These are phyloP conservation scores for Lachnellula suecica DNA, from an alignment of 2,329 filamentous ascomycete genomes.

Conservation along the genomic window DNA sequence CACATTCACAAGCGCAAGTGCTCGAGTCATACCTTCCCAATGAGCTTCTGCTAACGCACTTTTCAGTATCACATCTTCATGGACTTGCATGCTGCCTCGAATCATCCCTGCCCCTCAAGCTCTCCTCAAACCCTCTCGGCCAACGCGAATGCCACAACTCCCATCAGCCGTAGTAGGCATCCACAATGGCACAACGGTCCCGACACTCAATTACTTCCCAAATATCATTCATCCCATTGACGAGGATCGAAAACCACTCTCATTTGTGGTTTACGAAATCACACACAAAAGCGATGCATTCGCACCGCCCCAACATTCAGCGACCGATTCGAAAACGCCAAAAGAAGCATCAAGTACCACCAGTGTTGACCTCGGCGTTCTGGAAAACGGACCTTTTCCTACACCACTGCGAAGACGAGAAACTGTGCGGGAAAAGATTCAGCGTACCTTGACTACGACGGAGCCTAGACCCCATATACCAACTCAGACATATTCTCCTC, in stretches of 20 bases:
- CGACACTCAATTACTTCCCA: conserved; percentile 60
- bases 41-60: background rate
- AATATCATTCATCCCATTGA: conserved; percentile 59
- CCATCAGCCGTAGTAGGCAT: conserved; percentile 58
- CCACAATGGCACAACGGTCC: conserved; percentile 52
- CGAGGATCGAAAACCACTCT: conserved; percentile 47
- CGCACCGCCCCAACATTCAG: background rate
- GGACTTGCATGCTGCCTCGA: conserved; percentile 56
- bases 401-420: conserved; percentile 8
- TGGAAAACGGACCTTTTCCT: conserved; percentile 13
- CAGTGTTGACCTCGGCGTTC: conserved; percentile 9
- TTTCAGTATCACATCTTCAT: conserved; percentile 50
- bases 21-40: too few species aligned
- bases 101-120: conserved; percentile 63
- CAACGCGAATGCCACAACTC: conserved; percentile 53
- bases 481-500: conserved; percentile 47
- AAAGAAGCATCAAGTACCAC: conserved; percentile 28
- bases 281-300: conserved; percentile 35
- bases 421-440: conserved; percentile 7
- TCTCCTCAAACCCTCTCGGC: conserved; percentile 55
- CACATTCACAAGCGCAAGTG: conserved; percentile 51
- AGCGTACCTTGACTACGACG: conserved; percentile 21
- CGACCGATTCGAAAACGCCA: background rate
- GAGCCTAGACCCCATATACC: conserved; percentile 49
- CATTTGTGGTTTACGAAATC: conserved; percentile 50